Conservation (phyloP, 225 moss, liverwort and hornwort genomes). For the Bryoerythrophyllum caledonicum region DNA sequence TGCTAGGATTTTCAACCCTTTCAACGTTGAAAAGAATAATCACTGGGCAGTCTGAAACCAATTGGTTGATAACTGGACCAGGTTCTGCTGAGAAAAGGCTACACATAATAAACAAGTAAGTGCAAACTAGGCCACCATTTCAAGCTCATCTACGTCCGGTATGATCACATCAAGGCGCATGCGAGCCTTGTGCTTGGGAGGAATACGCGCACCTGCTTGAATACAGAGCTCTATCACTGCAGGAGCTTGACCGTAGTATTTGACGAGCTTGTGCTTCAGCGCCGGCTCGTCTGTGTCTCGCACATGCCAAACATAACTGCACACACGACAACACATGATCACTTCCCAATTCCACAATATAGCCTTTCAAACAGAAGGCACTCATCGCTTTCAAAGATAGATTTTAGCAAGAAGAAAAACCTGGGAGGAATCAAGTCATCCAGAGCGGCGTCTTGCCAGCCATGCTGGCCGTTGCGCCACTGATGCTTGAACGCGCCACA, state of each 20-base stretch:
- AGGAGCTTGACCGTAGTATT: slow-evolving; percentile 81
- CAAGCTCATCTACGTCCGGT: slow-evolving; percentile 71
- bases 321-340: slow-evolving; percentile 14
- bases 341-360: neutral
- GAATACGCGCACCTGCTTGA: slow-evolving; percentile 74
- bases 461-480: slow-evolving; percentile 97
- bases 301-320: slow-evolving; percentile 87
- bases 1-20: slow-evolving; percentile 4
- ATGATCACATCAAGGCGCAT: slow-evolving; percentile 90
- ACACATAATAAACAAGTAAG: neutral
- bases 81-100: neutral
- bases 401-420: slow-evolving; percentile 24
- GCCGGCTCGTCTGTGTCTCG: slow-evolving; percentile 60
- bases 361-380: neutral
- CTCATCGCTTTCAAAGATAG: neutral
- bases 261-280: slow-evolving; percentile 49
- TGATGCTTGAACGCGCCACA: slow-evolving; percentile 99
- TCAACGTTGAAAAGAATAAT: neutral
- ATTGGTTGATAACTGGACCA: too few species aligned
- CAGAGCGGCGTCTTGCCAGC: slow-evolving; percentile 96
- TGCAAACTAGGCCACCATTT: slow-evolving; percentile 62
- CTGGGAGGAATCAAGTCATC: slow-evolving; percentile 87
- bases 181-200: slow-evolving; percentile 50
- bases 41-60: neutral
- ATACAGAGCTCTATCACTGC: slow-evolving; percentile 80